Percentiles rank a stretch among this genome's conserved stretches.
Conservation (phyloP, 1,284 basidiomycete species). For the Boletus semigastroideus region DNA sequence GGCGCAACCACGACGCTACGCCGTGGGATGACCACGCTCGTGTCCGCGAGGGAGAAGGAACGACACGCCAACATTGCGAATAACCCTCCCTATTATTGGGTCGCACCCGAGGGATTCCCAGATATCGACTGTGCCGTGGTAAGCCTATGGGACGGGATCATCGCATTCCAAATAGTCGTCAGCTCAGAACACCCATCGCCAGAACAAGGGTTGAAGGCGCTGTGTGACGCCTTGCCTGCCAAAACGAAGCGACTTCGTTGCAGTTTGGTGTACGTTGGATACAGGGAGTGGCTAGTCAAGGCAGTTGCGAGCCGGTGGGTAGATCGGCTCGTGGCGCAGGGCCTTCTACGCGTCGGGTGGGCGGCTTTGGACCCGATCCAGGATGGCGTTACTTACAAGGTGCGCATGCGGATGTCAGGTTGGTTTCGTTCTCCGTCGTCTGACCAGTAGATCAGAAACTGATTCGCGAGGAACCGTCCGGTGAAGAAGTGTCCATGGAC, state of each 20-base stretch:
- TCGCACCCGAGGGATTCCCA: neutral
- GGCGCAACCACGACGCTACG: neutral
- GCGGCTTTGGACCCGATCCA: no score
- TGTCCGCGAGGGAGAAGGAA: neutral
- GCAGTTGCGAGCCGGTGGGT: neutral
- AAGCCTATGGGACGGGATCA: neutral
- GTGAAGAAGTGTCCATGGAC: no score
- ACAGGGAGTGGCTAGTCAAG: no score
- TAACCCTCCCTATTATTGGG: neutral
- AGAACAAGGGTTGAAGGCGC: neutral
- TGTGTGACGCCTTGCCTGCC: neutral
- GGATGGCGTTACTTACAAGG: no score
- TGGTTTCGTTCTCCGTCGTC: no score
- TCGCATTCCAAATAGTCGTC: neutral
- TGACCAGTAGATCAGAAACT: no score
- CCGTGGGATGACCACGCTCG: neutral
- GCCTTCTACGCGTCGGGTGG: no score
- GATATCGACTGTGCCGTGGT: neutral
- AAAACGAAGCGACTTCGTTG: neutral
- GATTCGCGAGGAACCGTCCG: no score
- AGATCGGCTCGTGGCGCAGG: no score
- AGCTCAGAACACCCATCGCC: neutral
- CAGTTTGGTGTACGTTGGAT: neutral
- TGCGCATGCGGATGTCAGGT: no score
- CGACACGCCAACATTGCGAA: no score